Base-by-base conservation (phyloP, 1,284 basidiomycete species). In the Puccinia polysora region DNA sequence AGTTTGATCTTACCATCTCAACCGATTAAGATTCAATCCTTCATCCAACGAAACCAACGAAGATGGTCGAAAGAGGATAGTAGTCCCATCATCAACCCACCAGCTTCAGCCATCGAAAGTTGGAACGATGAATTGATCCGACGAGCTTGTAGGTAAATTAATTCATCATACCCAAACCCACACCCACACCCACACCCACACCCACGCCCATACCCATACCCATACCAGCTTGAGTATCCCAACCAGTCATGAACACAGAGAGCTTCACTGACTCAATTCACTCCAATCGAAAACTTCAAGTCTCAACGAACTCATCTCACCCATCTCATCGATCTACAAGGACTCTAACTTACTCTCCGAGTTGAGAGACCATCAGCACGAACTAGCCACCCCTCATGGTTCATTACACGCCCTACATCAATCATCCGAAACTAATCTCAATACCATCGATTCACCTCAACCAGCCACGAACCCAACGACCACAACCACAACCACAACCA, bases 301-400 rank as follows among this genome's bases (percentile, higher is more conserved):
- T 32, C 55, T 69, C n/a, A 34, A 47, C 65, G 65, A 69, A 45
- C 40, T 69, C 30, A 69, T 49, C 43, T 14, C 12, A 23, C 65
- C 65, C 7, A n/a, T 69, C 12, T n/a, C 34, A 14, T 32, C 65
- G 4, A 69, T 69, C 55, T 59, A 47, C 53, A 59, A 59, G 12
- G 55, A 69, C 36, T 59, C 53, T 15, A 69, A 69, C 55, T n/a
- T 69, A 23, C 40, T 69, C 25, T 59, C 55, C 47, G 65, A 69
- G 49, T 23, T 69, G 18, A 47, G 36, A 25, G 65, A 58, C 47
- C 47, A 59, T 12, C 65, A 69, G 23, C 65, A 69, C 34, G 65
- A 69, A 59, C 38, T 69, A 34, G 65, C 65, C 20, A 69, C 65
- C n/a, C 65, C 65, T 20, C 47, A 69, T 50, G 65, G 65, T 15